These are phyloP conservation scores for Talaromyces sp. DNA, from an alignment of 2,329 filamentous ascomycete species.

Conservation along the genomic window DNA sequence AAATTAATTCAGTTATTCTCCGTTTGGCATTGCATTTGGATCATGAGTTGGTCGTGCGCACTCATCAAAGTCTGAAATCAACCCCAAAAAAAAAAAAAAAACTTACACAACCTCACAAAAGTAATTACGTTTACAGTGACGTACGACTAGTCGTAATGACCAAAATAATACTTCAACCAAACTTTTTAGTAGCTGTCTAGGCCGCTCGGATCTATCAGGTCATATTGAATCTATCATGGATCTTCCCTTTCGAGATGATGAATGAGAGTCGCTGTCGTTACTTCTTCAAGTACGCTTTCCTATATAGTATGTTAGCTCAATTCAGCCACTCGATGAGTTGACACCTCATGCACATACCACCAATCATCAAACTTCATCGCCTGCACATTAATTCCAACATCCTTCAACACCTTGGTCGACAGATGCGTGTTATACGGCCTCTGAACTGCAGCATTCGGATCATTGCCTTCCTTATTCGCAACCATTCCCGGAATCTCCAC, in stretches of 20 bases:
- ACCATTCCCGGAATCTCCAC: slow-evolving; percentile 66
- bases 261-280: not conserved
- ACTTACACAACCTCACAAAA: not conserved
- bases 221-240: not conserved
- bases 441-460: slow-evolving; percentile 67
- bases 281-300: slow-evolving; percentile 10
- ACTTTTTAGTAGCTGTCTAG: not conserved
- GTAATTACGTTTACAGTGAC: not conserved
- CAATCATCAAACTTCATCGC: slow-evolving; percentile 74
- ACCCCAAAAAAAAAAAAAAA: not conserved
- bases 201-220: not conserved
- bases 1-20: not conserved
- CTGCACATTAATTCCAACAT: slow-evolving; percentile 69
- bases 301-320: not conserved
- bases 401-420: slow-evolving; percentile 68
- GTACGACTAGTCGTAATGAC: not conserved
- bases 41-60: not conserved
- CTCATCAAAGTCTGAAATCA: not conserved
- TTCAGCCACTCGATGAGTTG: not conserved
- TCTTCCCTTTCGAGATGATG: not conserved
- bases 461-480: slow-evolving; percentile 65
- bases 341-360: slow-evolving; percentile 56
- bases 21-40: not conserved
- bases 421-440: slow-evolving; percentile 86
- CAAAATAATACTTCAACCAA: not conserved